Evolutionary conservation across 1,284 basidiomycete species (phyloP).

Genomic region (Malassezia pachydermatis): DNA sequence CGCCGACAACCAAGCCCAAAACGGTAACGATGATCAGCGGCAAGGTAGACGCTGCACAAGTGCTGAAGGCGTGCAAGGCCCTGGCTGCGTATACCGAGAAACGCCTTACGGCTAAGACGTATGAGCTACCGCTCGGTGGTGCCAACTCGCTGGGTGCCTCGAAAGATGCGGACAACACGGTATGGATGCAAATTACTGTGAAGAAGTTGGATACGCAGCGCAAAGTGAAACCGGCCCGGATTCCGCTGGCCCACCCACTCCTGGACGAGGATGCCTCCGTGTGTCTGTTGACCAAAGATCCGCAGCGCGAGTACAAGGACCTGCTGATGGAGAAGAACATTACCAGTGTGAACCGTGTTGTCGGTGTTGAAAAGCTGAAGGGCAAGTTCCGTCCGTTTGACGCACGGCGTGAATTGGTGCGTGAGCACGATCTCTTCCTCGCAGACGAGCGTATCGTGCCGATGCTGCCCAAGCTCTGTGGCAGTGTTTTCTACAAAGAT

Average conservation of each 20-base stretch:
- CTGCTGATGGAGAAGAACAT: constrained; percentile 66
- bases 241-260: constrained; percentile 65
- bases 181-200: constrained; percentile 36
- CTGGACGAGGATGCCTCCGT: constrained; percentile 69
- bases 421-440: constrained; percentile 82
- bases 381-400: constrained; percentile 59
- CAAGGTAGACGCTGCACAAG: constrained; percentile 29
- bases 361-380: constrained; percentile 58
- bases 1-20: not conserved
- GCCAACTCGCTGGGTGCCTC: constrained; percentile 18
- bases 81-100: constrained; percentile 27
- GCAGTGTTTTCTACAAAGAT: constrained; percentile 80
- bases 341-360: constrained; percentile 82
- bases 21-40: constrained; percentile 8
- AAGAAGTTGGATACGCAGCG: constrained; percentile 25
- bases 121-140: constrained; percentile 31
- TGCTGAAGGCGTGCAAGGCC: constrained; percentile 36
- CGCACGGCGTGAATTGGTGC: constrained; percentile 69
- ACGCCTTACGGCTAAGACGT: not conserved
- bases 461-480: constrained; percentile 74
- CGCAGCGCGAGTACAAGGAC: constrained; percentile 90
- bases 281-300: constrained; percentile 88
- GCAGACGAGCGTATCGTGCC: constrained; percentile 82
- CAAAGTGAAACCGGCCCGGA: constrained; percentile 37
- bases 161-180: constrained; percentile 25